Conservation (phyloP, 2,329 filamentous ascomycete genomes). For the Nigrospora osmanthi region DNA sequence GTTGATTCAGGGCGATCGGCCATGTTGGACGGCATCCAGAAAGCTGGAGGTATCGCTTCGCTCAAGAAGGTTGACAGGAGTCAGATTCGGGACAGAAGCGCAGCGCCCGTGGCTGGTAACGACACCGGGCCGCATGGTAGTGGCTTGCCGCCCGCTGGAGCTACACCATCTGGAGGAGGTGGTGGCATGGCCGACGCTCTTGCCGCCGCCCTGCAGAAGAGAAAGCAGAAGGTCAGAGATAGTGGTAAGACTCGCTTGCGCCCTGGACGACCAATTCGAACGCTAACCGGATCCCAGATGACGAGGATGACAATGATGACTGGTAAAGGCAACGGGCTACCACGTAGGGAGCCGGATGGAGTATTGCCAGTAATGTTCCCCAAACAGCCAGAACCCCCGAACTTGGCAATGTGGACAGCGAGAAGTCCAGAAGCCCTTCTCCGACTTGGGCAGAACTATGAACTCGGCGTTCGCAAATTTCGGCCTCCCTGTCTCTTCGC, state of each 20-base stretch:
- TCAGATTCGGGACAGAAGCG: slow-evolving; percentile 66
- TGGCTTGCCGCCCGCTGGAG: slow-evolving; percentile 42
- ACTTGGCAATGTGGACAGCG: no score
- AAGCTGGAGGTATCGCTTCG: slow-evolving; percentile 55
- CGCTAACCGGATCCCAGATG: slow-evolving; percentile 42
- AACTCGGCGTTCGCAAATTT: no score
- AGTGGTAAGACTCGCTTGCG: slow-evolving; percentile 64
- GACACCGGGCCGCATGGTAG: slow-evolving; percentile 44
- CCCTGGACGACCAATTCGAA: not conserved
- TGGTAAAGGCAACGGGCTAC: slow-evolving; percentile 37
- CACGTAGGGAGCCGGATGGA: no score
- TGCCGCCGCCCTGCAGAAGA: slow-evolving; percentile 67
- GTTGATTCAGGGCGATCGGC: slow-evolving; percentile 45
- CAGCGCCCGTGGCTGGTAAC: slow-evolving; percentile 47
- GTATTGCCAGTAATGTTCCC: no score
- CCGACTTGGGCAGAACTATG: no score
- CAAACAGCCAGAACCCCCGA: no score
- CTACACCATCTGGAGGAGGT: slow-evolving; percentile 42
- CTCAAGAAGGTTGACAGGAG: slow-evolving; percentile 69
- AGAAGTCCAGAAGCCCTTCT: no score
- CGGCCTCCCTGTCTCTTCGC: no score
- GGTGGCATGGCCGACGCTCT: slow-evolving; percentile 76
- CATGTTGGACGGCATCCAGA: slow-evolving; percentile 65
- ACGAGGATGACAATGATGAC: slow-evolving; percentile 70
- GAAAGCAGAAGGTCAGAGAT: slow-evolving; percentile 90